phyloP scores from a whole-genome alignment of 2,329 filamentous ascomycete species.

The Aureobasidium sp. region DNA sequence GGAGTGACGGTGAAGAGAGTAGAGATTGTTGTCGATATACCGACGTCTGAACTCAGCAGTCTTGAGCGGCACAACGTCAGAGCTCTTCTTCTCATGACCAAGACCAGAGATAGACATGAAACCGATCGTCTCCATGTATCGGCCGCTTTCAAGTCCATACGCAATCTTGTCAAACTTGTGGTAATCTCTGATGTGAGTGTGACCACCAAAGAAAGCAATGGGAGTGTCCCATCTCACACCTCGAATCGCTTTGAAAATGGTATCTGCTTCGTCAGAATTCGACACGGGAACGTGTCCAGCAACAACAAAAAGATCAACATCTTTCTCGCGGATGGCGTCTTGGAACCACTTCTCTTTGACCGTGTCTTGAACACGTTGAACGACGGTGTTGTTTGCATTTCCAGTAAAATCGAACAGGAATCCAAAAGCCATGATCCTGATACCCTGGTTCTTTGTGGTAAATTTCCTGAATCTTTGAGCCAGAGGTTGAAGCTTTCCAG shows the following conservation, averaged over 20 bases:
- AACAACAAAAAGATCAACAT: constrained; percentile 81
- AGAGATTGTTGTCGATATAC: constrained; percentile 93
- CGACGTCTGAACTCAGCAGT: constrained; percentile 57
- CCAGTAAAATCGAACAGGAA: constrained; percentile 91
- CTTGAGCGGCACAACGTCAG: constrained; percentile 24
- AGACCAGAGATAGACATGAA: constrained; percentile 80
- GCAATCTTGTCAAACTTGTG: constrained; percentile 70
- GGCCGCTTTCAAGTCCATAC: constrained; percentile 74
- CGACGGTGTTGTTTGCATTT: constrained; percentile 84
- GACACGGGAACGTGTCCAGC: constrained; percentile 77
- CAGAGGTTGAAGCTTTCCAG: constrained; percentile 65
- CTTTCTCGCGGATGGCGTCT: constrained; percentile 67
- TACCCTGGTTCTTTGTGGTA: constrained; percentile 79
- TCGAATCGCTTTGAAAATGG: constrained; percentile 72
- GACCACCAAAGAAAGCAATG: constrained; percentile 87
- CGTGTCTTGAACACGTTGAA: constrained; percentile 71
- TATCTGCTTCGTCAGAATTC: constrained; percentile 65
- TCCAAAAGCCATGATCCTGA: constrained; percentile 80
- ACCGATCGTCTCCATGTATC: constrained; percentile 92
- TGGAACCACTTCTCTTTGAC: constrained; percentile 86
- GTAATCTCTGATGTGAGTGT: constrained; percentile 82
- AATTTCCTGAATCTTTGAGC: constrained; percentile 82
- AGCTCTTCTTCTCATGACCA: constrained; percentile 32
- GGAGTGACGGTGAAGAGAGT: constrained; percentile 75
- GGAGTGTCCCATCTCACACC: constrained; percentile 70